Evolutionary conservation across 257 asterid genomes (phyloP), one percentile per base, ranked within the genome.

Genomic region (Lithospermum erythrorhizon): DNA sequence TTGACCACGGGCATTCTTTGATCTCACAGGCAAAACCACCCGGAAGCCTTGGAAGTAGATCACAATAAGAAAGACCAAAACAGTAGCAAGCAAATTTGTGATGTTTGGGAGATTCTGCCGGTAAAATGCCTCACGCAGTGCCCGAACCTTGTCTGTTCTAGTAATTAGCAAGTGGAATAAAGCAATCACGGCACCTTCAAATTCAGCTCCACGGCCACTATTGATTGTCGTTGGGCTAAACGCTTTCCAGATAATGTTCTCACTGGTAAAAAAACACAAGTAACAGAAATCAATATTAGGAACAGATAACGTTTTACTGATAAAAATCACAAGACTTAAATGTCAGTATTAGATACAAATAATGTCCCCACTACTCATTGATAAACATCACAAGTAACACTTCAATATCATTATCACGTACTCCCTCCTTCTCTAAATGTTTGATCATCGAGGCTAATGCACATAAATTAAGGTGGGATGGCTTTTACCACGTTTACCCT

Each of bases 101-200:
- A 87, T 90, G n/a, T 85, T 87, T 9, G 96, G 96, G 55, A 87
- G 96, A 72, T 87, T 87, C 83, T 87, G 96, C 82, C 96, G 79
- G 72, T 84, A 87, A 67, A 87, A 87, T 53, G 95, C 95, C 72
- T 87, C 95, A 32, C 95, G 84, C 57, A 87, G 75, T 20, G 90
- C 94, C 60, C 95, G 87, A 27, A 84, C 90, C 66, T 87, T 87
- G 70, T 87, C 95, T 6, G 85, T 87, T 61, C 95, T 75, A 51
- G 95, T 84, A 29, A 87, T 87, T 70, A 84, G 66, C 65, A 87
- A 78, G 78, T 87, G 95, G 83, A 87, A 87, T 25, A 87, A 65
- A 49, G 95, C 95, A 71, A 87, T 87, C 64, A 87, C 90, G 61
- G 95, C 95, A 21, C 95, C 95, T 73, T 87, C 95, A 66, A 87